Conservation (phyloP, 1,284 basidiomycete species). For the Ustilago hordei region DNA sequence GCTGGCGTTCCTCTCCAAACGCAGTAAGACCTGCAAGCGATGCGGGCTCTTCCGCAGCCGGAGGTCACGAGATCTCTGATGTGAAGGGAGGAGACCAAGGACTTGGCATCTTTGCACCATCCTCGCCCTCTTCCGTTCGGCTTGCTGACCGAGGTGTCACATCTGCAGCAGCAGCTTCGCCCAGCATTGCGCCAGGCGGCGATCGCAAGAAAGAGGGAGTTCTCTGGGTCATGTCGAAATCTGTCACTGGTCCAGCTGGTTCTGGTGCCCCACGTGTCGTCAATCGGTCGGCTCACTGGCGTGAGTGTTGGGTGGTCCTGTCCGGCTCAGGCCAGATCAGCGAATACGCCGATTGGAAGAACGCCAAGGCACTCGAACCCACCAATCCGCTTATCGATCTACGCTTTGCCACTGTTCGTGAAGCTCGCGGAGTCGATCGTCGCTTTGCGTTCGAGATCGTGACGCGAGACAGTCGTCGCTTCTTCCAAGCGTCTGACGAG, state of each 20-base stretch:
- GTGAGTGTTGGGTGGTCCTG: slow-evolving; percentile 62
- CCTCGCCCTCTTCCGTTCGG: background rate
- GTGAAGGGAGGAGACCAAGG: background rate
- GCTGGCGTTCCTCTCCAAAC: slow-evolving; percentile 3
- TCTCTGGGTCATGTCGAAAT: slow-evolving; percentile 58
- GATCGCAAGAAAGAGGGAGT: slow-evolving; percentile 63
- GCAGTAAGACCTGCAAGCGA: slow-evolving; percentile 13
- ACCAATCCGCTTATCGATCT: slow-evolving; percentile 61
- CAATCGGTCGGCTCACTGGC: slow-evolving; percentile 52
- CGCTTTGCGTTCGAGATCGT: slow-evolving; percentile 72
- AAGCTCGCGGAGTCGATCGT: slow-evolving; percentile 60
- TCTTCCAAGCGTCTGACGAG: slow-evolving; percentile 73
- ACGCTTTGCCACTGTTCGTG: slow-evolving; percentile 66
- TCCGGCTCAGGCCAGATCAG: slow-evolving; percentile 59
- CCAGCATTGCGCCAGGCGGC: slow-evolving; percentile 7
- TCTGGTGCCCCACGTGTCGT: slow-evolving; percentile 56
- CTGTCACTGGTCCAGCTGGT: slow-evolving; percentile 43
- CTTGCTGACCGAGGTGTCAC: background rate
- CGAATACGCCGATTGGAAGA: slow-evolving; percentile 63
- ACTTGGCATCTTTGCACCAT: slow-evolving; percentile 23
- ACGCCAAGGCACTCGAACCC: slow-evolving; percentile 53
- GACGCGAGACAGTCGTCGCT: slow-evolving; percentile 71
- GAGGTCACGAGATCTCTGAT: slow-evolving; percentile 1
- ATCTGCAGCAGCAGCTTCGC: background rate
- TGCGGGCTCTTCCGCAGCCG: slow-evolving; percentile 7